Base-by-base conservation (phyloP, 2,329 filamentous ascomycete species). In the Onygenales sp. region DNA sequence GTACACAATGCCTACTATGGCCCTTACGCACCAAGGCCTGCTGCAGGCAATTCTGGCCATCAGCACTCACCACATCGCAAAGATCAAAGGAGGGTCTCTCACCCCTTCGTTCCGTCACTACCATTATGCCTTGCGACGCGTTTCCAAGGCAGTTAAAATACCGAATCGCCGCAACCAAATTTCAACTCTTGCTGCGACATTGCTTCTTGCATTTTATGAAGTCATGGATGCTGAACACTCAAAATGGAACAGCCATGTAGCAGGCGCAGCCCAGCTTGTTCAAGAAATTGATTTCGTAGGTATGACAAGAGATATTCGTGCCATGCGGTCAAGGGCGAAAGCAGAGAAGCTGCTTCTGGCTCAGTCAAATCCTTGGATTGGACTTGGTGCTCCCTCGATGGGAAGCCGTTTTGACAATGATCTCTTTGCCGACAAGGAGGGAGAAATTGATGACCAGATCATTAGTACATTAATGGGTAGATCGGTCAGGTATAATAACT, bases 241-340 rank as follows among this genome's bases (percentile, higher is more conserved):
- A 52, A 95, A 95, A 67, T 98, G 93, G 93, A 93, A 88, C 63
- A 92, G 87, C 57, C 93, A 97, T 70, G 75, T 97, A 39, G 82
- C 88, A 47, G 93, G 93, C 10, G 88, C 89, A 8, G 84, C 86
- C 42, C 86, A 91, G 57, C 77, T 97, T 33, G 78, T 97, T 31
- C 80, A 82, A 51, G 91, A 97, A 65, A 86, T 94, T 42, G 86
- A 93, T 49, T 87, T 90, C 56, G 78, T 79, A 8, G 78, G 81
- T 1, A 85, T 91, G 74, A 88, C 87, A 0, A 81, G 80, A 53
- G 79, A 84, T 52, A 83, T 89, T 54, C 79, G 91, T 56, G 77
- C 79, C 0, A 73, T 86, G 56, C 87, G 78, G 78, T 71, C 76
- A 58, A 65, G 74, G 58, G 66, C 74, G 34, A 62, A 58, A 52